A percentile compares a stretch with the other conserved stretches of the same genome.
Conservation (phyloP, 2,329 filamentous ascomycete species). For the Berkeleyomyces rouxiae region DNA sequence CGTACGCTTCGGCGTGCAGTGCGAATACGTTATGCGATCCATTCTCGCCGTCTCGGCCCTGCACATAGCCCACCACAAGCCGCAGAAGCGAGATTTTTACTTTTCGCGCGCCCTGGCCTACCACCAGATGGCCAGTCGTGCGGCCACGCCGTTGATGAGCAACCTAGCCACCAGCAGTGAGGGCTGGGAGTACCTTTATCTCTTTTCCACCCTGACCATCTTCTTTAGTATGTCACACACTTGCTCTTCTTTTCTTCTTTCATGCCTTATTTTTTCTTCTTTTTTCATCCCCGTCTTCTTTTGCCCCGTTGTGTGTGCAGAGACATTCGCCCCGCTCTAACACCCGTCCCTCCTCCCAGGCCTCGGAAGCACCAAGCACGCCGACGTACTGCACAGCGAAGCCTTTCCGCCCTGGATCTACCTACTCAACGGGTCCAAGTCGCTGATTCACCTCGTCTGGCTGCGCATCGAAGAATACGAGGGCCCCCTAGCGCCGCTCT, state of each 20-base stretch:
- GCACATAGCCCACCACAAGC: slow-evolving; percentile 25
- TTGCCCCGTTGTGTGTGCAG: neutral
- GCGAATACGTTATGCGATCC: slow-evolving; percentile 31
- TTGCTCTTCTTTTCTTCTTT: neutral
- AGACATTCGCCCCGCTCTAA: neutral
- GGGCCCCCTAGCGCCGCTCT: slow-evolving; percentile 16
- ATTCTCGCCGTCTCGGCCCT: slow-evolving; percentile 33
- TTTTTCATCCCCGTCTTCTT: neutral
- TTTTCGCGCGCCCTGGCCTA: slow-evolving; percentile 16
- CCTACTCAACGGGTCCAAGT: slow-evolving; percentile 19
- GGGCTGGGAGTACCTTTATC: slow-evolving; percentile 17
- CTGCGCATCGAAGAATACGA: slow-evolving; percentile 14
- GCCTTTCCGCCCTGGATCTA: slow-evolving; percentile 22
- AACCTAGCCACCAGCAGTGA: slow-evolving; percentile 15
- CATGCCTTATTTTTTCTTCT: neutral
- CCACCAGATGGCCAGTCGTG: slow-evolving; percentile 19
- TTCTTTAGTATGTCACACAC: slow-evolving; percentile 18
- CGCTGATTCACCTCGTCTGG: slow-evolving; percentile 15
- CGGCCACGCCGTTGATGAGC: slow-evolving; percentile 18
- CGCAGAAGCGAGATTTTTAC: slow-evolving; percentile 12
- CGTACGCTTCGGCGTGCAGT: slow-evolving; percentile 29
- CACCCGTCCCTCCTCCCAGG: neutral
- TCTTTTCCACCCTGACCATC: slow-evolving; percentile 21
- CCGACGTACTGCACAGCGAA: slow-evolving; percentile 20
- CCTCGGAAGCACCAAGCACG: slow-evolving; percentile 19